Conservation (phyloP, 305 asterid genomes). For the Andrographis paniculata region DNA sequence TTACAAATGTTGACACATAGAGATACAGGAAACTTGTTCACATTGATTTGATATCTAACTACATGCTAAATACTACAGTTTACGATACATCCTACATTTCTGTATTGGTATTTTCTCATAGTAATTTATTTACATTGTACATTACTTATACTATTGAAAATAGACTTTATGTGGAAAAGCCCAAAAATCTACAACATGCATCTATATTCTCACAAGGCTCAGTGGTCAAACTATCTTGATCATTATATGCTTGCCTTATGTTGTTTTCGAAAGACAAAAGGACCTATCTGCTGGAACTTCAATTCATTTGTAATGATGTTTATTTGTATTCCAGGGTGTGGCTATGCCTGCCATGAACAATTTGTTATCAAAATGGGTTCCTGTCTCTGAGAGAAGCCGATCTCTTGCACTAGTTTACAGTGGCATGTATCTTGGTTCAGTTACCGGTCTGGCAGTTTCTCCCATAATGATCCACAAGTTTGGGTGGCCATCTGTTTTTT, state of each 20-base stretch:
- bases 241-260: not conserved
- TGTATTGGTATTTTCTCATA: not conserved
- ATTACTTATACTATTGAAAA: not conserved
- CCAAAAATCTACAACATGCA: conserved; percentile 1
- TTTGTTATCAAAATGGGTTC: conserved; percentile 88
- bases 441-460: conserved; percentile 80
- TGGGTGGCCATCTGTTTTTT: conserved; percentile 96
- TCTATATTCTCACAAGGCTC: conserved; percentile 1
- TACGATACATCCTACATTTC: not conserved
- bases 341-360: conserved; percentile 99
- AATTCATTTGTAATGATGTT: conserved; percentile 11
- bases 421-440: conserved; percentile 99
- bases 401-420: conserved; percentile 93
- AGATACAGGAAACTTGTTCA: not conserved
- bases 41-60: not conserved
- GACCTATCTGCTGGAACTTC: not conserved
- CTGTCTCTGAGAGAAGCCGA: conserved; percentile 98
- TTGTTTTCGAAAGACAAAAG: not conserved
- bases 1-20: not conserved
- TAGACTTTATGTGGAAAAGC: not conserved
- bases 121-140: not conserved
- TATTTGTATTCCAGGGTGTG: conserved; percentile 66
- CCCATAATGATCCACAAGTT: conserved; percentile 71
- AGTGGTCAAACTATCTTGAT: not conserved
- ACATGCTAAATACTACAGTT: not conserved